Base-by-base conservation (phyloP, 805 yeast species). In the Nakazawaea ambrosiae region DNA sequence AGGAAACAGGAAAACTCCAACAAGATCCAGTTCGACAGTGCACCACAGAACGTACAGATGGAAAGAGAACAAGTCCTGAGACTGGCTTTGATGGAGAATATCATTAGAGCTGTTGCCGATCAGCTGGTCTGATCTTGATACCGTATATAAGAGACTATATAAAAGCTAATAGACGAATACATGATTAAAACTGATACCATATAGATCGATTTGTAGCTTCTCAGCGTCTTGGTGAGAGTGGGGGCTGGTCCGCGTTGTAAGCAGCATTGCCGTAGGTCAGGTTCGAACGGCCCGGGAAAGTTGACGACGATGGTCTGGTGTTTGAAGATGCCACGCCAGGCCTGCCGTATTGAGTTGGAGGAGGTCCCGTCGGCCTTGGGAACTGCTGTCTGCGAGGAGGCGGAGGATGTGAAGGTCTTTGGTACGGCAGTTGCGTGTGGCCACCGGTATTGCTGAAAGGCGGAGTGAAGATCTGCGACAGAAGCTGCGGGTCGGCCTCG, bases 401-500 rank as follows among this genome's bases (percentile, higher is more conserved):
- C 15, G 12, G 32, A 17, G 17, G 34, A n/a, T 18, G 15, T 14
- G 40, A 31, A 4, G 46, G 44, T 27, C 48, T 24, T 17, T 35
- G 39, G n/a, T 18, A 20, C 20, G 11, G 4, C 14, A 14, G n/a
- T 17, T 31, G 26, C 5, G 22, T 10, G 11, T 33, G 34, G 34
- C 28, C 28, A 17, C 33, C 36, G n/a, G 31, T 32, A 11, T 18
- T 20, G 14, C 27, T 36, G 36, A 18, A 32, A 22, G 41, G 31
- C 15, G 17, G 16, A n/a, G 38, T 28, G 36, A 31, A 25, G 15
- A 34, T 31, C 9, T 34, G 42, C 17, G 9, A 35, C 9, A 20
- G 32, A 14, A 28, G 33, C 45, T 47, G 51, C 2, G 60, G 48
- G 8, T 58, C 54, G 18, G 56, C 45, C 32, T 55, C 62, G 1